These are phyloP conservation scores for Xylaria sp. DNA, from an alignment of 2,329 filamentous ascomycete genomes.

Conservation along the genomic window DNA sequence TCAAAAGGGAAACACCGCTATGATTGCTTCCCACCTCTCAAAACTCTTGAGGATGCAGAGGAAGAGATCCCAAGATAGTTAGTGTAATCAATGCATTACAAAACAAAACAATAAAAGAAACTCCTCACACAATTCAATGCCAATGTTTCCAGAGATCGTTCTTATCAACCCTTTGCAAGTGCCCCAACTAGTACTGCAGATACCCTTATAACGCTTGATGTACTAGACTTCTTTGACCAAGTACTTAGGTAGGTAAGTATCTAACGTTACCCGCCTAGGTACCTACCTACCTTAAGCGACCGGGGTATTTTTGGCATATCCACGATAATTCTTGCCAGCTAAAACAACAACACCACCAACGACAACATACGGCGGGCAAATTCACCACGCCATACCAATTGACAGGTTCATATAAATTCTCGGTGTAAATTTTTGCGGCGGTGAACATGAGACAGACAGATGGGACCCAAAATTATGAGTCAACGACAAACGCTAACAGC, in stretches of 20 bases:
- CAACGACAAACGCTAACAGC: neutral
- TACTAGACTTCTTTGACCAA: too few relatives aligned
- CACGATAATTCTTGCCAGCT: neutral
- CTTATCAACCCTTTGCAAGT: neutral
- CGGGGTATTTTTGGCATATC: neutral
- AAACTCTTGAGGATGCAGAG: conserved; percentile 32
- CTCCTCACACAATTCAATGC: neutral
- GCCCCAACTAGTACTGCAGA: too few relatives aligned
- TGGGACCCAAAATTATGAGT: neutral
- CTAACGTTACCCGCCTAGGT: too few relatives aligned
- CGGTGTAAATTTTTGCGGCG: neutral
- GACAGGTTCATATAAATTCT: neutral
- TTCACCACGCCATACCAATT: neutral
- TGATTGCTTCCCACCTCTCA: conserved; percentile 39
- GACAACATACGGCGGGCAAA: neutral
- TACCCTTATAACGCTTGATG: too few relatives aligned
- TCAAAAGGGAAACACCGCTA: conserved; percentile 36
- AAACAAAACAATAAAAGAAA: conserved; percentile 20
- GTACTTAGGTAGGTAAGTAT: too few relatives aligned
- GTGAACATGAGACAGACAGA: neutral
- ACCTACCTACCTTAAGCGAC: neutral
- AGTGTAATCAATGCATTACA: conserved; percentile 32
- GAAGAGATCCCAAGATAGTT: conserved; percentile 25
- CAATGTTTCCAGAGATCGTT: neutral
- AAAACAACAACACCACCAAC: neutral